Percentiles rank a stretch among this genome's conserved stretches.
These are phyloP conservation scores for Alternaria triticina DNA, from an alignment of 2,329 filamentous ascomycete species.

Conservation along the genomic window DNA sequence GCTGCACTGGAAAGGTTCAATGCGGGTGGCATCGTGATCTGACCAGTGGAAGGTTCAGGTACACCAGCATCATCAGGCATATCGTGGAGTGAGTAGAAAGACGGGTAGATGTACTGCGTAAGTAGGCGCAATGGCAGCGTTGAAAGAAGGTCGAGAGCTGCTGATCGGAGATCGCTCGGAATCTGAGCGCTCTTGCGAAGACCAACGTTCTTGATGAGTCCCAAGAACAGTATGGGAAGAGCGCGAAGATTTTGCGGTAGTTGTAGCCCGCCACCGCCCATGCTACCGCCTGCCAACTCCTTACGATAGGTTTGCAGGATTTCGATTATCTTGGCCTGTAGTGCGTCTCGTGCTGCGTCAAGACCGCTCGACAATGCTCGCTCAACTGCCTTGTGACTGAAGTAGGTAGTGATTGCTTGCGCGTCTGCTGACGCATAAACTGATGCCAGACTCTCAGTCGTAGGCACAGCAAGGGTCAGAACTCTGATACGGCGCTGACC, in stretches of 20 bases:
- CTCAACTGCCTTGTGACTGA: conserved; percentile 97
- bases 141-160: conserved; percentile 90
- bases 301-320: conserved; percentile 95
- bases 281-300: conserved; percentile 92
- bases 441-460: conserved; percentile 87
- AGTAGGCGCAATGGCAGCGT: conserved; percentile 88
- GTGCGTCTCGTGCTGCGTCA: conserved; percentile 86
- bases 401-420: conserved; percentile 90
- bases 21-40: conserved; percentile 84
- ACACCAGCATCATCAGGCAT: conserved; percentile 94
- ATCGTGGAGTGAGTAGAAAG: conserved; percentile 59
- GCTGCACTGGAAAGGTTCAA: conserved; percentile 87
- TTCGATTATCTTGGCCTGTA: conserved; percentile 91
- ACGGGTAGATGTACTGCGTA: conserved; percentile 81
- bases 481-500: conserved; percentile 95
- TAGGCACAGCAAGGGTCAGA: conserved; percentile 89
- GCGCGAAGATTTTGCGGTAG: conserved; percentile 92
- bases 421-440: conserved; percentile 96
- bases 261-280: conserved; percentile 88
- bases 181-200: conserved; percentile 49
- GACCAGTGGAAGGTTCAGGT: conserved; percentile 83
- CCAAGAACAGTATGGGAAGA: conserved; percentile 88
- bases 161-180: conserved; percentile 78
- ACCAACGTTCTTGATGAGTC: conserved; percentile 88
- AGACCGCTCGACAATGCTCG: conserved; percentile 82